Evolutionary conservation across 2,329 filamentous ascomycete species (phyloP).

Genomic region (Seiridium cupressi): DNA sequence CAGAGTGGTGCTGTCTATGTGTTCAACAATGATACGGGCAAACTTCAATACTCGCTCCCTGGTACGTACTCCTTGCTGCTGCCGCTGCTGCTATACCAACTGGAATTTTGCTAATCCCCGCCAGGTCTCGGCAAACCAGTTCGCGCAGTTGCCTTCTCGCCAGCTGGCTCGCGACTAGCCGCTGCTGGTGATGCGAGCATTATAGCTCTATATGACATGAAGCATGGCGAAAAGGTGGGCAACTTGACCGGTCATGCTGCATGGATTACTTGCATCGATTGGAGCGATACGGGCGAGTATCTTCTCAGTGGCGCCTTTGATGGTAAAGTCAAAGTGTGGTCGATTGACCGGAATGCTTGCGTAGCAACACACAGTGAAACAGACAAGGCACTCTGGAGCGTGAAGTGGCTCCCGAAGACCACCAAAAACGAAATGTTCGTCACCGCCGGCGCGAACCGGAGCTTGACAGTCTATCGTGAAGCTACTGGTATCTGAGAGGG

Average conservation of each 20-base stretch:
- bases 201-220: constrained; percentile 89
- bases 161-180: constrained; percentile 78
- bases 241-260: constrained; percentile 70
- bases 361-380: constrained; percentile 94
- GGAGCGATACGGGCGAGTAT: constrained; percentile 91
- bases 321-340: constrained; percentile 96
- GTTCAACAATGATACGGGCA: constrained; percentile 88
- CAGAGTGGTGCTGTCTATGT: constrained; percentile 90
- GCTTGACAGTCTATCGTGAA: constrained; percentile 80
- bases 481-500: constrained; percentile 56
- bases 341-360: constrained; percentile 76
- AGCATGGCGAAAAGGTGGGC: constrained; percentile 87
- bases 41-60: constrained; percentile 81
- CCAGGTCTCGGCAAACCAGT: constrained; percentile 83
- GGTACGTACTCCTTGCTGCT: constrained; percentile 45
- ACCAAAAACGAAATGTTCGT: constrained; percentile 71
- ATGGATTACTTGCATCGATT: constrained; percentile 90
- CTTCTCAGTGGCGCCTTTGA: constrained; percentile 86
- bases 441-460: constrained; percentile 73
- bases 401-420: constrained; percentile 78
- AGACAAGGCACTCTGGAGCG: constrained; percentile 79
- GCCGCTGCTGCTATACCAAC: too few relatives aligned
- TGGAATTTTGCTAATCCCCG: constrained; percentile 9
- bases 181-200: constrained; percentile 86
- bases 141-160: constrained; percentile 83